Base-by-base conservation (phyloP, 164 flowering plant species). In the Echeveria elegans region DNA sequence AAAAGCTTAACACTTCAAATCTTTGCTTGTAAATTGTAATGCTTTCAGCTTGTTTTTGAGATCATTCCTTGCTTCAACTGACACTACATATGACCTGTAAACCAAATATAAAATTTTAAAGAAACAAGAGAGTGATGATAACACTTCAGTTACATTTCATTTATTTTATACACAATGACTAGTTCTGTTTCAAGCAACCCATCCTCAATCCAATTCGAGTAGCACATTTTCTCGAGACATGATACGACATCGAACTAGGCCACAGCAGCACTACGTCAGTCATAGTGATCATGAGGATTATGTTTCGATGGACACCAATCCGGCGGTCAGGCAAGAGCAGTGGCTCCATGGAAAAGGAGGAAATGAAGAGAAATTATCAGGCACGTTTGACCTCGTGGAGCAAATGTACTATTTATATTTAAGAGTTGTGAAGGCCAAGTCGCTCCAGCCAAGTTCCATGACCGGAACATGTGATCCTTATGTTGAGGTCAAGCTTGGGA, bases 341-440 rank as follows among this genome's bases (percentile, higher is more conserved):
- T n/a, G 77, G 71, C 37, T 69, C 31, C n/a, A 70, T 19, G 72
- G 72, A 19, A 29, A 30, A 50, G 21, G 66, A n/a, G n/a, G n/a
- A n/a, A n/a, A n/a, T n/a, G n/a, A n/a, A n/a, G n/a, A n/a, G n/a
- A n/a, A n/a, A n/a, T n/a, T n/a, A n/a, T n/a, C n/a, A n/a, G n/a
- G n/a, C n/a, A n/a, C n/a, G n/a, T n/a, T n/a, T 63, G 76, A 79
- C 68, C 73, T 79, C 28, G 82, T 79, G 34, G 80, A 79, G 70
- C 77, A 74, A 36, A 79, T 75, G 74, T 71, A 68, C 36, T 77
- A 79, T 52, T 68, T 79, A 2, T 79, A 74, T 24, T 71, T 79
- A 6, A 47, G 76, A 32, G 76, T 85, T 23, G 81, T 79, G 37
- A 82, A 78, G 70, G 85, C 77, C 21, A 74, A 63, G 37, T 73